Percentiles rank a stretch among this genome's conserved stretches.
phyloP scores from a whole-genome alignment of 306 rosid genomes.

The Alnus rubra region DNA sequence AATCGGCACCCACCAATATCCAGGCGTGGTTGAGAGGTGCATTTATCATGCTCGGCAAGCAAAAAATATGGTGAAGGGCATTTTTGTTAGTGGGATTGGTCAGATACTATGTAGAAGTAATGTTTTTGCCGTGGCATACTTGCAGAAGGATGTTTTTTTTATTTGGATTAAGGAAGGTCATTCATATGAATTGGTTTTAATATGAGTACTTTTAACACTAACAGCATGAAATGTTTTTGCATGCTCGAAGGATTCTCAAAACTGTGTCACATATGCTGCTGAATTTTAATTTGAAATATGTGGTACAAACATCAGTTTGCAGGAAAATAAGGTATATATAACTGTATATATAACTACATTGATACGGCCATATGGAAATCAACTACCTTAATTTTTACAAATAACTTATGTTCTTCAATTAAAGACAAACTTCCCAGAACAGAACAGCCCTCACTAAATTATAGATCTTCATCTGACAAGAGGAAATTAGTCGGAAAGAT shows the following conservation, averaged over 20 bases:
- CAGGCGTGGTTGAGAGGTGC: constrained; percentile 19
- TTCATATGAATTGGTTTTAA: background rate
- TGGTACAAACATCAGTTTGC: no score
- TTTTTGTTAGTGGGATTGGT: constrained; percentile 2
- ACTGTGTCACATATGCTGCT: no score
- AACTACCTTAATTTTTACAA: no score
- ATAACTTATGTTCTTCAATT: background rate
- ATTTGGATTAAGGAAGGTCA: background rate
- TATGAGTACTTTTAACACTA: no score
- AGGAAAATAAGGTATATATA: no score
- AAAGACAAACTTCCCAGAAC: background rate
- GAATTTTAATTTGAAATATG: no score
- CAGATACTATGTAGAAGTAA: constrained; percentile 12
- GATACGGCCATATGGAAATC: no score
- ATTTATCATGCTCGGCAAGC: constrained; percentile 6
- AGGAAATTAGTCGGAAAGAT: background rate
- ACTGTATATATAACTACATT: no score
- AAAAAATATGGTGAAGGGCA: background rate
- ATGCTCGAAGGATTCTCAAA: no score
- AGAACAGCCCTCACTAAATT: background rate
- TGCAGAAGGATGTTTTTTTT: constrained; percentile 15
- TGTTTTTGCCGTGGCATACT: constrained; percentile 4
- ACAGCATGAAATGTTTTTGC: no score
- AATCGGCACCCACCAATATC: constrained; percentile 31
- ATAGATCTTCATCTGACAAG: background rate